Evolutionary conservation across 495 filamentous ascomycete genomes (phyloP).

Genomic region (Aspergillus bridgeri): DNA sequence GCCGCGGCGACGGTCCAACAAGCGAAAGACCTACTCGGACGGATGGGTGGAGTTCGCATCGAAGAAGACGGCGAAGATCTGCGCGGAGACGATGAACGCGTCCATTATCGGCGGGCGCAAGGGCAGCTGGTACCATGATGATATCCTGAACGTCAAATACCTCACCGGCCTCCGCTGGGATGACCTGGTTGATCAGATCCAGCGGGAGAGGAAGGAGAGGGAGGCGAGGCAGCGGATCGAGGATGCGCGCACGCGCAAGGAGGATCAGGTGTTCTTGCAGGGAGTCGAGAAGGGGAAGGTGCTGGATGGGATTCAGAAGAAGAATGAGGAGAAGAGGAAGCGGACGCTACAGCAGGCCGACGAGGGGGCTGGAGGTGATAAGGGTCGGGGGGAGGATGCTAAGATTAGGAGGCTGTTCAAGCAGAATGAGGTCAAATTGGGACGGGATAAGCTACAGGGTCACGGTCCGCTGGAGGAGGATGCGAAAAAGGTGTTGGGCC

Average conservation of each 20-base stretch:
- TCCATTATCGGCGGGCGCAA: constrained; percentile 82
- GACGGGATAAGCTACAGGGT: constrained; percentile 37
- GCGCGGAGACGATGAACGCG: constrained; percentile 82
- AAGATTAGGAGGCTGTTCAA: constrained; percentile 11
- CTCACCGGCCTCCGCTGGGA: constrained; percentile 80
- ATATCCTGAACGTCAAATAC: constrained; percentile 86
- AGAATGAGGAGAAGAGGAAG: constrained; percentile 59
- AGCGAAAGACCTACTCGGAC: constrained; percentile 81
- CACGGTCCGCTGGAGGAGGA: constrained; percentile 56
- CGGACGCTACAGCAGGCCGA: constrained; percentile 20
- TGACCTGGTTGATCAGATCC: constrained; percentile 61
- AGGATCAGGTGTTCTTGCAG: constrained; percentile 77
- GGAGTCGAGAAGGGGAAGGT: constrained; percentile 84
- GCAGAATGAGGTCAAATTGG: constrained; percentile 11
- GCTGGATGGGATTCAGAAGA: constrained; percentile 63
- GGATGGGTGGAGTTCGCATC: constrained; percentile 90
- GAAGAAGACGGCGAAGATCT: constrained; percentile 75
- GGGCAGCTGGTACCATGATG: constrained; percentile 85
- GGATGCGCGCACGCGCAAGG: constrained; percentile 70
- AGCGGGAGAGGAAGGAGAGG: constrained; percentile 78
- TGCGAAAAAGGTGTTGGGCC: constrained; percentile 73
- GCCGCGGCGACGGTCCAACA: constrained; percentile 70
- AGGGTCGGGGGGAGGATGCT: constrained; percentile 24
- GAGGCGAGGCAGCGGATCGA: constrained; percentile 75
- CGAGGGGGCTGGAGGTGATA: constrained; percentile 15